A percentile compares a stretch with the other conserved stretches of the same genome.
Evolutionary conservation across 2,329 filamentous ascomycete species (phyloP).

Genomic region (Phyllosticta ampelicida): DNA sequence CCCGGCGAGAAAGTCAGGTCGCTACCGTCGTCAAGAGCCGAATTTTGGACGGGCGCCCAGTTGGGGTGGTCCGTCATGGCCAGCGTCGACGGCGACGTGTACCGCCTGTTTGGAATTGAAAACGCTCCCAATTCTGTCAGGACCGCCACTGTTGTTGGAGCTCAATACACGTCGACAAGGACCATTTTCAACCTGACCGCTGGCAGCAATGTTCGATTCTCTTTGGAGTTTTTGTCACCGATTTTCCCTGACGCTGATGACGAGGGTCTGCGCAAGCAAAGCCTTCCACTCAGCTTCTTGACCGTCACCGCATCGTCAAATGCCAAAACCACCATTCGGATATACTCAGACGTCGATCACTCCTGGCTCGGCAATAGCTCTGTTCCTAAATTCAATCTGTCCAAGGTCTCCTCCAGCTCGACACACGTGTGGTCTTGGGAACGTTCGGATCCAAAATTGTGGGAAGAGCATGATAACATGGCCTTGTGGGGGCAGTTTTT

Average conservation of each 20-base stretch:
- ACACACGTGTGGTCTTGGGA: constrained; percentile 25
- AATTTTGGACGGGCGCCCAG: constrained; percentile 34
- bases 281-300: constrained; percentile 35
- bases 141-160: constrained; percentile 25
- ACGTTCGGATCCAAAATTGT: constrained; percentile 20
- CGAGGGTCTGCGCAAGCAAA: constrained; percentile 32
- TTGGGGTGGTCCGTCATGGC: constrained; percentile 34
- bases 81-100: constrained; percentile 27
- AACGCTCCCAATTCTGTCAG: constrained; percentile 16
- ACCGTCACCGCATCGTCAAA: constrained; percentile 24
- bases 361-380: constrained; percentile 29
- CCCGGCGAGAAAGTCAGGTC: constrained; percentile 27
- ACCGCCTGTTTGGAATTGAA: constrained; percentile 32
- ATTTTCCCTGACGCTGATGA: constrained; percentile 23
- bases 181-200: constrained; percentile 27
- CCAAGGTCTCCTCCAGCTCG: constrained; percentile 16
- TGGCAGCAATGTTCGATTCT: constrained; percentile 27
- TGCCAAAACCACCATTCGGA: constrained; percentile 21
- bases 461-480: constrained; percentile 29
- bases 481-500: constrained; percentile 34
- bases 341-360: constrained; percentile 36
- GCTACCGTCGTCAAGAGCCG: constrained; percentile 27
- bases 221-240: constrained; percentile 35
- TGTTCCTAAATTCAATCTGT: constrained; percentile 11
- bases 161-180: constrained; percentile 33